Base-by-base conservation (phyloP, 352 stramenopile species). In the Pythium monospermum region DNA sequence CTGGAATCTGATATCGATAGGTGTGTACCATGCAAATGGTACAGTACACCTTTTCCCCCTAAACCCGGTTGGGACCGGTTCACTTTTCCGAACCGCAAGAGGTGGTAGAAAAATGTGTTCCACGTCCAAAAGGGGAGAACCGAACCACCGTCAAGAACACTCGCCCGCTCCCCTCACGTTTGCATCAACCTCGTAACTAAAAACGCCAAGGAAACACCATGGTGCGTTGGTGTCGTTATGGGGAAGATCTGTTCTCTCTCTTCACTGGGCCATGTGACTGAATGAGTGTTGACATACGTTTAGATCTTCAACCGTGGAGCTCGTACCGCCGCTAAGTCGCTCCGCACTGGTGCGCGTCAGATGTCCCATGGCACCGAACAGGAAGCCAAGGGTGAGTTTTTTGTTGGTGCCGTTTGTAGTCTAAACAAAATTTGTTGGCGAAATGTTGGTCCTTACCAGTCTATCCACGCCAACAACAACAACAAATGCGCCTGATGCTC, bases 291-390 rank as follows among this genome's bases (percentile, higher is more conserved):
- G 12, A 0, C 6, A 25, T 23, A 7, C 23, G 21, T 11, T 15
- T 11, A 59, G 52, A 53, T 59, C 32, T 49, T 43, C 32, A 76
- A n/a, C n/a, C n/a, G n/a, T n/a, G n/a, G n/a, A n/a, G n/a, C 69
- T 48, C 76, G 81, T 49, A 31, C 64, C 51, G 49, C 74, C 51
- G 63, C 62, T 44, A 70, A 83, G 64, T 69, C 75, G 41, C 50
- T 86, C 53, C 73, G 73, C 49, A 46, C 66, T 67, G 71, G 76
- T 44, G 75, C 61, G 18, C 83, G 83, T 64, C 60, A 74, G 57
- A 94, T 94, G 83, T 94, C 83, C 38, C 75, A 65, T 47, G 80
- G 78, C 46, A 84, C 80, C 12, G 80, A 94, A 73, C 61, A 77
- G 28, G 83, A 94, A 62, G 83, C 83, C 64, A 88, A 90, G 68